These are phyloP conservation scores for Tuctoria greenei DNA, from an alignment of 176 grass and related monocot genomes.

Conservation along the genomic window DNA sequence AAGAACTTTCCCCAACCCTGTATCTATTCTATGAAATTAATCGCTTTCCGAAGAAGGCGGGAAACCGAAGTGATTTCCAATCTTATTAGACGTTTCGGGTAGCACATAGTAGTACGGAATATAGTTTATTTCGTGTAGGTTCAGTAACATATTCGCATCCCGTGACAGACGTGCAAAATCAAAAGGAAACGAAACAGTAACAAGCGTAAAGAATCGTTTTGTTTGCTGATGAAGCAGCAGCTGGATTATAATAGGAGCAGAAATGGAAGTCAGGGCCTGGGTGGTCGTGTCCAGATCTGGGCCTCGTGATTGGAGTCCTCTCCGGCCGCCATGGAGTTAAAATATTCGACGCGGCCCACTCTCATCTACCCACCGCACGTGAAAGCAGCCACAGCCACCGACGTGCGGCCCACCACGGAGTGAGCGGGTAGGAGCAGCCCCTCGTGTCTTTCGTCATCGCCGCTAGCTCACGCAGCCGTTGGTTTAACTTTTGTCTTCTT, in stretches of 20 bases:
- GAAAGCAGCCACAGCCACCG: background rate
- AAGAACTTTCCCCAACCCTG: too few species aligned
- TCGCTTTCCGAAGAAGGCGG: too few species aligned
- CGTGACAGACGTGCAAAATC: too few species aligned
- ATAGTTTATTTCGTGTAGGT: too few species aligned
- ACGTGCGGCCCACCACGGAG: background rate
- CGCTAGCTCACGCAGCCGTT: background rate
- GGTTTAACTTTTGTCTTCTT: background rate
- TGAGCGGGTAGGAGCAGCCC: background rate
- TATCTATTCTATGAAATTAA: too few species aligned
- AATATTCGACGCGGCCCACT: background rate
- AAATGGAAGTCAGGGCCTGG: background rate
- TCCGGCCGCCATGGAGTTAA: background rate
- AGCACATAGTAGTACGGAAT: too few species aligned
- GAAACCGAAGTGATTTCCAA: too few species aligned
- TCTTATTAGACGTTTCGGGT: too few species aligned
- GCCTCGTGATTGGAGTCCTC: background rate
- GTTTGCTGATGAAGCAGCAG: background rate
- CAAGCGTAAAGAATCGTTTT: background rate
- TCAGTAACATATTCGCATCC: too few species aligned
- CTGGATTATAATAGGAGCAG: background rate
- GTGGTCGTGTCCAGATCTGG: background rate
- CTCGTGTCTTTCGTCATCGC: background rate
- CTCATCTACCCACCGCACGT: background rate
- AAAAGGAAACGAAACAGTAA: background rate